Conservation (phyloP, 768 basidiomycete species). For the Kwoniella sp. region DNA sequence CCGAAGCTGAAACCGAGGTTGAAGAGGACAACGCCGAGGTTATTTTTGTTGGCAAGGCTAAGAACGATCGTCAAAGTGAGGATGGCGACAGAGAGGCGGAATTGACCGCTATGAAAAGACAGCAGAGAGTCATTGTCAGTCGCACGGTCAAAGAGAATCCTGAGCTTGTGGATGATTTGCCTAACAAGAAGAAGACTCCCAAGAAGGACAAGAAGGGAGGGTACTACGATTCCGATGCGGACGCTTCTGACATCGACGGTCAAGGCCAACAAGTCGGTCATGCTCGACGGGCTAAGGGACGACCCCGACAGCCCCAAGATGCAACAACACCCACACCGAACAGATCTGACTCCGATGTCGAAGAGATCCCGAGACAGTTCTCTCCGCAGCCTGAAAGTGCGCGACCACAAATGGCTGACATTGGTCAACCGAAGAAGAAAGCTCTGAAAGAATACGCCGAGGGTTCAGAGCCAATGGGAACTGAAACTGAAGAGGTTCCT, state of each 20-base stretch:
- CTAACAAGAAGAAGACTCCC: background rate
- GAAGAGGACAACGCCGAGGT: conserved; percentile 3
- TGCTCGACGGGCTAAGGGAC: background rate
- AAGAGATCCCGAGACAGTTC: background rate
- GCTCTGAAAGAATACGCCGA: no score
- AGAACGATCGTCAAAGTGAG: background rate
- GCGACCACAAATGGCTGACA: background rate
- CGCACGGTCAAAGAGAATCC: background rate
- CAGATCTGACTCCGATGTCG: background rate
- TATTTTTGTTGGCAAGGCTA: background rate
- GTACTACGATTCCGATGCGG: background rate
- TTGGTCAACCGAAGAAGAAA: background rate
- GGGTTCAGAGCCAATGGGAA: no score
- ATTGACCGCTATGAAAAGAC: background rate
- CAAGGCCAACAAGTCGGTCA: background rate
- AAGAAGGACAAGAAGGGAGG: background rate
- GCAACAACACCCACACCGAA: background rate
- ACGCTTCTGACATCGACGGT: background rate
- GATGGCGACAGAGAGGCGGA: background rate
- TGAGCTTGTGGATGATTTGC: no score
- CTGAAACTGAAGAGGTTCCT: background rate
- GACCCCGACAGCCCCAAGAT: background rate
- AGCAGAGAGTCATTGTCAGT: background rate
- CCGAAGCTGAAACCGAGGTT: background rate
- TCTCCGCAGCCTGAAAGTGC: background rate